phyloP scores from a whole-genome alignment of 257 asterid genomes.

The Ocimum tenuiflorum region DNA sequence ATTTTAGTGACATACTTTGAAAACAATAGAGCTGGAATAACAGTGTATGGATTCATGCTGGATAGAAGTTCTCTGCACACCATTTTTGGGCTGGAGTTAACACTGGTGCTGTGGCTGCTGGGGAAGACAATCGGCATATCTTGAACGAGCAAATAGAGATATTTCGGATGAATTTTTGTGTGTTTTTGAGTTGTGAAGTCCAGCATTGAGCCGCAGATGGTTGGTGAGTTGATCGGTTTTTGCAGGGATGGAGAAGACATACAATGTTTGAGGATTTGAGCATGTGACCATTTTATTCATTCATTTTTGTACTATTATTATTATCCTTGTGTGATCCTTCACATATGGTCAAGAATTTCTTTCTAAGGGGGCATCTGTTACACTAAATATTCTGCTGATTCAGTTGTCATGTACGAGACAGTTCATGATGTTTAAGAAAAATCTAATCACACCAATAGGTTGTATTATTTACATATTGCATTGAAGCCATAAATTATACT shows the following conservation, averaged over 20 bases:
- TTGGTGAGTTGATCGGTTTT: background rate
- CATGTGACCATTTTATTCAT: background rate
- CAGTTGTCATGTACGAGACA: background rate
- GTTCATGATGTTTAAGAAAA: too few relatives aligned
- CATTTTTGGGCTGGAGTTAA: constrained; percentile 72
- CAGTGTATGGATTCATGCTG: constrained; percentile 77
- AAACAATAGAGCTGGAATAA: constrained; percentile 86
- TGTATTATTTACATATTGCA: too few relatives aligned
- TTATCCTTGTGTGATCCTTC: background rate
- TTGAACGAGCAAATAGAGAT: constrained; percentile 17
- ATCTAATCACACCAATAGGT: too few relatives aligned
- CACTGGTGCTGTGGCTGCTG: constrained; percentile 87
- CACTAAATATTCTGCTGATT: background rate
- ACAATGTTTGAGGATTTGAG: background rate
- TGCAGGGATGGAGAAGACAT: background rate
- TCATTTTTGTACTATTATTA: background rate
- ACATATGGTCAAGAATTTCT: too few relatives aligned
- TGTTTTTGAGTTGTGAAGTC: background rate
- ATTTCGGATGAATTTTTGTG: background rate
- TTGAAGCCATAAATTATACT: too few relatives aligned
- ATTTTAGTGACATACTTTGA: constrained; percentile 70
- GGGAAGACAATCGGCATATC: constrained; percentile 83
- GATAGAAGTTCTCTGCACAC: constrained; percentile 78
- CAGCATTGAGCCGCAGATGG: background rate
- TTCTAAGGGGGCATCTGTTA: background rate